Evolutionary conservation across 306 rosid species (phyloP).

Genomic region (Alnus glutinosa): DNA sequence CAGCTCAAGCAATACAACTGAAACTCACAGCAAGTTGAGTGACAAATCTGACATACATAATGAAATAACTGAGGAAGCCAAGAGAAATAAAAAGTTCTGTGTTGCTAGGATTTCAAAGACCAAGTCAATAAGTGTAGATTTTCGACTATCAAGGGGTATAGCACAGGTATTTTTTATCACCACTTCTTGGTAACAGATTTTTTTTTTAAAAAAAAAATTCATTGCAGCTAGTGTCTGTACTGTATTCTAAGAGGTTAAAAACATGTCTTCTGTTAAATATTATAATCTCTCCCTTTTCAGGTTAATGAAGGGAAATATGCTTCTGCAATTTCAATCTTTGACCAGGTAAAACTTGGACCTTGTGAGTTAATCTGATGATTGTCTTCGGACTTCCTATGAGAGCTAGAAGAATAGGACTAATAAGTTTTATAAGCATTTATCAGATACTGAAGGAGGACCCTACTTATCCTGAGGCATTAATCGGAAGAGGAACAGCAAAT

Average conservation of each 20-base stretch:
- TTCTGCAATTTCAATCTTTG: constrained; percentile 83
- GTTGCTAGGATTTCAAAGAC: constrained; percentile 75
- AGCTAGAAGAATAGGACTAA: neutral
- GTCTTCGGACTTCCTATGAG: constrained; percentile 13
- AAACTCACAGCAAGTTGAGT: constrained; percentile 46
- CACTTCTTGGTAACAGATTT: neutral
- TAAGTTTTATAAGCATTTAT: constrained; percentile 8
- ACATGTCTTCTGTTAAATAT: constrained; percentile 15
- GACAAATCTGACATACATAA: constrained; percentile 41
- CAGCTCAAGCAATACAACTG: constrained; percentile 49
- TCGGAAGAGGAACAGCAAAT: constrained; percentile 94
- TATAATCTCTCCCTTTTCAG: constrained; percentile 41
- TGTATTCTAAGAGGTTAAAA: constrained; percentile 12
- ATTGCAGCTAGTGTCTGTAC: constrained; percentile 19
- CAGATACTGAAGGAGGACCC: constrained; percentile 95
- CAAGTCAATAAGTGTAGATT: constrained; percentile 88
- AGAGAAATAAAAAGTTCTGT: constrained; percentile 69
- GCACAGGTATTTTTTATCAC: constrained; percentile 68
- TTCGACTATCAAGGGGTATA: constrained; percentile 93
- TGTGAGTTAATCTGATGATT: constrained; percentile 22
- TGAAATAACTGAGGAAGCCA: constrained; percentile 56
- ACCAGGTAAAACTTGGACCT: constrained; percentile 58
- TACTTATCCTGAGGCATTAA: constrained; percentile 90
- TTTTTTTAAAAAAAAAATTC: neutral
- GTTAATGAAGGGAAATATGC: constrained; percentile 96